Percentiles rank a stretch among this genome's conserved stretches.
Evolutionary conservation across 257 asterid genomes (phyloP).

Genomic region (Primulina huaijiensis): DNA sequence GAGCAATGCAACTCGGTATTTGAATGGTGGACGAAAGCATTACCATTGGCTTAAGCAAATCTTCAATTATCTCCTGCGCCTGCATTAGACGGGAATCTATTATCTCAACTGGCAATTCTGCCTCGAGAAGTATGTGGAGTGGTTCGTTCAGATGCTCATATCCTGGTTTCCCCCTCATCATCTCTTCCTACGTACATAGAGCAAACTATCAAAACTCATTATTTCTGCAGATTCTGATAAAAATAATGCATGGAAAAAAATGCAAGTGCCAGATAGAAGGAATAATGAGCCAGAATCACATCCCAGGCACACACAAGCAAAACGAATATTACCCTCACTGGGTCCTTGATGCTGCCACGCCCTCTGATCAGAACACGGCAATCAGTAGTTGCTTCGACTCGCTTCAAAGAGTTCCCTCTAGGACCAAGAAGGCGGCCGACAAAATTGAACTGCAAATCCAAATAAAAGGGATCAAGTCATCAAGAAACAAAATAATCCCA

Average conservation of each 20-base stretch:
- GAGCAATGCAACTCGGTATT: slow-evolving; percentile 7
- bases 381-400: slow-evolving; percentile 93
- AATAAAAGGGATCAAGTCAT: too few relatives aligned
- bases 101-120: slow-evolving; percentile 91
- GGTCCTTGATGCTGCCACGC: slow-evolving; percentile 98
- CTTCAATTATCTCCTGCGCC: slow-evolving; percentile 88
- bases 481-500: too few relatives aligned
- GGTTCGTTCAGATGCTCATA: slow-evolving; percentile 96
- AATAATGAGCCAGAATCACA: too few relatives aligned
- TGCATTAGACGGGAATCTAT: slow-evolving; percentile 89
- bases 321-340: slow-evolving; percentile 54
- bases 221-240: neutral
- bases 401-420: slow-evolving; percentile 77
- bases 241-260: neutral
- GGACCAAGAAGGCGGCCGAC: too few relatives aligned
- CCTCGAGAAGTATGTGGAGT: slow-evolving; percentile 90
- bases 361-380: slow-evolving; percentile 97
- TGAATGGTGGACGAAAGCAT: slow-evolving; percentile 26
- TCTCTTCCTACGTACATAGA: slow-evolving; percentile 74
- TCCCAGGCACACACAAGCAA: neutral
- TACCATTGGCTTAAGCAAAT: slow-evolving; percentile 95
- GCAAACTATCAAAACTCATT: slow-evolving; percentile 9
- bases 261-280: neutral
- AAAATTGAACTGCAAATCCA: too few relatives aligned
- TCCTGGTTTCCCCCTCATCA: slow-evolving; percentile 99